Base-by-base conservation (phyloP, 2,329 filamentous ascomycete species). In the Fusarium proliferatum region DNA sequence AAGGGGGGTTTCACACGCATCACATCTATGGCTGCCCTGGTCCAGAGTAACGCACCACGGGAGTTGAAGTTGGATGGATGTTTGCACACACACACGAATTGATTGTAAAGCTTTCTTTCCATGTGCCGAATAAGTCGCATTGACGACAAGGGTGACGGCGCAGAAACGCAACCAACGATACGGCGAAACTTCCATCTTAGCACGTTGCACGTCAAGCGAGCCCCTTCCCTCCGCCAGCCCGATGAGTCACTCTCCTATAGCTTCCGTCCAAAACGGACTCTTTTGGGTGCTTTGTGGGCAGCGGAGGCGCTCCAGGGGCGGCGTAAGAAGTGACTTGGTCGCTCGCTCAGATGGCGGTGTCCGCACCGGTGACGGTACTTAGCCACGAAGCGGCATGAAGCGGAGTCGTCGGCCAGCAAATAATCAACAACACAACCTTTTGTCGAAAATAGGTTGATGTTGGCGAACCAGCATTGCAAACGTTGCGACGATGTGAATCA, bases 61-160 rank as follows among this genome's bases (percentile, higher is more conserved):
- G 74, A 76, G 73, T 77, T 73, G 57, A 57, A 45, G 53, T 62
- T 71, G 67, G 56, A 43, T 72, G 56, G 49, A 58, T 38, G 33
- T 61, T 70, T 46, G 45, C 57, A 67, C 43, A 65, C 41, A 59
- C 63, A 46, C 19, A n/a, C 34, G 48, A 72, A 73, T 71, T 62
- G 62, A 66, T 59, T 51, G 56, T 30, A 36, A 28, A 73, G 52
- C 52, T 53, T 57, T 72, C 55, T 56, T 57, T 69, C 52, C 66
- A 77, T 76, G 75, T 77, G 75, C 75, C 73, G 75, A 74, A 67
- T 65, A 58, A 67, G 61, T 69, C 60, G 61, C 73, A 76, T 73
- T 69, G 56, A 61, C 51, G 53, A 73, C 64, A 66, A 71, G 61
- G 61, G 55, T 64, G 36, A 52, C 51, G 49, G 61, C 67, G 62